phyloP scores from a whole-genome alignment of 169 alveolate species.

The Cryptosporidium ryanae region DNA sequence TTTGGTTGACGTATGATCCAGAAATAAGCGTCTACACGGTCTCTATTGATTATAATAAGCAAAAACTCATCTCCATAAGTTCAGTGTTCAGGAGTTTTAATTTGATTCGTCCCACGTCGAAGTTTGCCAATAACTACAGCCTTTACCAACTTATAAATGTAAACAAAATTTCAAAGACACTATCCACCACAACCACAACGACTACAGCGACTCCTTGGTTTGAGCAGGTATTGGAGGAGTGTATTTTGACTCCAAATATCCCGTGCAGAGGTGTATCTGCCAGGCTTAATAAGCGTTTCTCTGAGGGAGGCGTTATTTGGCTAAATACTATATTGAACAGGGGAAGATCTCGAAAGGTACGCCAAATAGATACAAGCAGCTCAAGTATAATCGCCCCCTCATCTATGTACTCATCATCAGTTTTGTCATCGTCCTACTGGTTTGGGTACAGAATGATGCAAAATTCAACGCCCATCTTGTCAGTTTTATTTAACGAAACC shows the following conservation, averaged over 20 bases:
- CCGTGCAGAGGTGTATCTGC: constrained; percentile 59
- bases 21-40: background rate
- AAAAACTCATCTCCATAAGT: background rate
- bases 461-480: constrained; percentile 16
- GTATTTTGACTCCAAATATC: background rate
- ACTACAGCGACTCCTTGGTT: constrained; percentile 63
- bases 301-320: constrained; percentile 37
- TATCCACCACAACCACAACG: constrained; percentile 58
- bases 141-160: constrained; percentile 27
- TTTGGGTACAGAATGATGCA: constrained; percentile 26
- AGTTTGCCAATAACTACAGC: background rate
- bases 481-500: constrained; percentile 32
- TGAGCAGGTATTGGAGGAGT: constrained; percentile 41
- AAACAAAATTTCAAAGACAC: constrained; percentile 14
- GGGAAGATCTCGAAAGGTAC: constrained; percentile 3
- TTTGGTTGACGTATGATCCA: constrained; percentile 54
- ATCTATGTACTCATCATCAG: no score
- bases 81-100: background rate
- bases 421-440: constrained; percentile 21
- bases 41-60: constrained; percentile 31
- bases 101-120: background rate
- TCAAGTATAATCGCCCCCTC: no score
- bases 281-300: background rate
- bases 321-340: constrained; percentile 14
- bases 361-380: background rate